Evolutionary conservation across 1,284 basidiomycete genomes (phyloP).

Genomic region (Boletellus deceptivus): DNA sequence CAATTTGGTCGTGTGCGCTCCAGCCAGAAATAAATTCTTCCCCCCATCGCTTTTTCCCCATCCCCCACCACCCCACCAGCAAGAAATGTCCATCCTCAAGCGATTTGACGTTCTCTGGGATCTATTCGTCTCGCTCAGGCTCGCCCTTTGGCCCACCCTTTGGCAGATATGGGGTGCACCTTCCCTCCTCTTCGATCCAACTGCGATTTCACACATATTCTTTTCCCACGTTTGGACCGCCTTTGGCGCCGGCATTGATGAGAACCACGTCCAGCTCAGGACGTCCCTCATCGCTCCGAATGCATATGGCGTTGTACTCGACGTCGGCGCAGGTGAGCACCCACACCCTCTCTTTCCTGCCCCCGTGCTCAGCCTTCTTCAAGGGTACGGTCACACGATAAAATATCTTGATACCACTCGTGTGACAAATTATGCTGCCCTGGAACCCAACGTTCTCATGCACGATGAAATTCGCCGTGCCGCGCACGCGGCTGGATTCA

Average conservation of each 20-base stretch:
- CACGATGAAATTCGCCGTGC: constrained; percentile 49
- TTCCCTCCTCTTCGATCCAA: constrained; percentile 45
- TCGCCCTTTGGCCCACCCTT: constrained; percentile 52
- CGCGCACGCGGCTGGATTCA: constrained; percentile 52
- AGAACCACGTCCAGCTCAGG: constrained; percentile 43
- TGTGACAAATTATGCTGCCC: constrained; percentile 62
- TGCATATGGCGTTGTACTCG: constrained; percentile 62
- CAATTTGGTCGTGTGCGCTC: too few relatives aligned
- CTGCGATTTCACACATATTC: constrained; percentile 50
- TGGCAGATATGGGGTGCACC: constrained; percentile 41
- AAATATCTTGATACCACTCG: constrained; percentile 54
- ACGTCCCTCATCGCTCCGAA: constrained; percentile 48
- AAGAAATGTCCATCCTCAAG: constrained; percentile 13
- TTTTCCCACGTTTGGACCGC: constrained; percentile 58
- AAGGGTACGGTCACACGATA: constrained; percentile 61
- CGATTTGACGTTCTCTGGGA: constrained; percentile 29
- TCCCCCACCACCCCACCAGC: too few relatives aligned
- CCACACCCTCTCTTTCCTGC: too few relatives aligned
- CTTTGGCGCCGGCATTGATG: constrained; percentile 52
- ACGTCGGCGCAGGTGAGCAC: constrained; percentile 59
- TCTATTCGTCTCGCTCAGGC: constrained; percentile 38
- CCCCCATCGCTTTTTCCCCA: too few relatives aligned
- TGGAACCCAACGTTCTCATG: constrained; percentile 68
- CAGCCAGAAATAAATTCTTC: too few relatives aligned
- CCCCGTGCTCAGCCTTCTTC: neutral